These are phyloP conservation scores for Coccomyxa sp. DNA, from an alignment of 139 green algal species.

Conservation along the genomic window DNA sequence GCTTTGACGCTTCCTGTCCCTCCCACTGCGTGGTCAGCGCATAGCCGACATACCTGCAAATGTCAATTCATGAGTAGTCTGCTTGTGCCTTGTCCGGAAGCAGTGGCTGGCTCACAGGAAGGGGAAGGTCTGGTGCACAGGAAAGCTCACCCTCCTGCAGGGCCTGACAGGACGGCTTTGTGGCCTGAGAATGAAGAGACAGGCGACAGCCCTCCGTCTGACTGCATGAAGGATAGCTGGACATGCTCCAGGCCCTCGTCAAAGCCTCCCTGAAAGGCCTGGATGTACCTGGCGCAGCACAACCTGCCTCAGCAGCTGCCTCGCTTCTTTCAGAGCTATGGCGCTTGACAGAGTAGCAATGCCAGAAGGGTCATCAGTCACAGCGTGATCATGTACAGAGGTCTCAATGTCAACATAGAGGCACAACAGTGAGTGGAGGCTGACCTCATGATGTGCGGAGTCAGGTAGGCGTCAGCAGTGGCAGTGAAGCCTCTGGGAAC, in stretches of 20 bases:
- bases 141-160: constrained; percentile 75
- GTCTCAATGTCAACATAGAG: not conserved
- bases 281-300: constrained; percentile 50
- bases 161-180: constrained; percentile 92
- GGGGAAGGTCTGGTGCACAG: not conserved
- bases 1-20: constrained; percentile 12
- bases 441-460: constrained; percentile 82
- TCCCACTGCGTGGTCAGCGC: constrained; percentile 76
- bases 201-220: constrained; percentile 76
- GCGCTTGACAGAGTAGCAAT: no score
- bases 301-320: not conserved
- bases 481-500: constrained; percentile 96
- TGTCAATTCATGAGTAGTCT: not conserved
- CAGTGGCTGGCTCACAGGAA: not conserved
- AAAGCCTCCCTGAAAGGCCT: constrained; percentile 81
- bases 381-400: not conserved
- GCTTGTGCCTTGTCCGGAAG: not conserved
- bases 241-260: constrained; percentile 67
- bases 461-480: constrained; percentile 93
- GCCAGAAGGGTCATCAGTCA: no score
- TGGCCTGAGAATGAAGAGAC: constrained; percentile 81
- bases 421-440: constrained; percentile 13
- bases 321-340: not conserved
- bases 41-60: constrained; percentile 80
- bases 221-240: constrained; percentile 88